Evolutionary conservation across 2,329 filamentous ascomycete genomes (phyloP).

Genomic region (Cercospora berteroae): DNA sequence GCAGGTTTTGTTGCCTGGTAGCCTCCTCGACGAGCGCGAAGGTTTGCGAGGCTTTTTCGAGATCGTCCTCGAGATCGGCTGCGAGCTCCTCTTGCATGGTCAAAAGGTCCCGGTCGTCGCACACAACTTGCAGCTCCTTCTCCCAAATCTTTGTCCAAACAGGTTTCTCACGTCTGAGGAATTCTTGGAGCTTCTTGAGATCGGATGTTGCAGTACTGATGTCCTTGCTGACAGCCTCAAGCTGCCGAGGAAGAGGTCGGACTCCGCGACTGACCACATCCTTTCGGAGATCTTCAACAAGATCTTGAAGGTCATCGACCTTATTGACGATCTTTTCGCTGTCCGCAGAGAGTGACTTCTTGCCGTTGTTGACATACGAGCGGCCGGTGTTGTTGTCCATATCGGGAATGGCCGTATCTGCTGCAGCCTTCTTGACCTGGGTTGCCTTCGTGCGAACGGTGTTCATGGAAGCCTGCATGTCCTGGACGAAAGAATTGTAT

Average conservation of each 20-base stretch:
- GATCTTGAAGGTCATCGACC: conserved; percentile 95
- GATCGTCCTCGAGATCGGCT: conserved; percentile 86
- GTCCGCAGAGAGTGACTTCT: conserved; percentile 81
- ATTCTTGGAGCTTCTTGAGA: conserved; percentile 91
- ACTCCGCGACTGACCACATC: conserved; percentile 93
- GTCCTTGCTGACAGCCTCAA: conserved; percentile 86
- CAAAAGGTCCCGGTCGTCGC: conserved; percentile 89
- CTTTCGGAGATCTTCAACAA: conserved; percentile 94
- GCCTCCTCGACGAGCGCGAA: conserved; percentile 95
- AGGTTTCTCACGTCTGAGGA: conserved; percentile 86
- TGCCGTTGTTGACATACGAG: conserved; percentile 78
- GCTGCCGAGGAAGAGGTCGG: conserved; percentile 81
- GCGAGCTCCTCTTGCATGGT: conserved; percentile 95
- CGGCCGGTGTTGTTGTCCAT: conserved; percentile 78
- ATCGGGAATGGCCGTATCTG: conserved; percentile 67
- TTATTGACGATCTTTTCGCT: conserved; percentile 86
- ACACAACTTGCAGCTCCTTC: conserved; percentile 92
- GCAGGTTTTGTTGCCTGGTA: conserved; percentile 90
- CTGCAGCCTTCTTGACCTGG: conserved; percentile 72
- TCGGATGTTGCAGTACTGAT: conserved; percentile 78
- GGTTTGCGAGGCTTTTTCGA: conserved; percentile 90
- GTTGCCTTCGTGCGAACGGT: conserved; percentile 76
- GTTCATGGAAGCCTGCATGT: conserved; percentile 84
- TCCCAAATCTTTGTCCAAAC: conserved; percentile 99
- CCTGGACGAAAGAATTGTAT: conserved; percentile 84